phyloP scores from a whole-genome alignment of 164 flowering plant species.

The Annona cherimola region DNA sequence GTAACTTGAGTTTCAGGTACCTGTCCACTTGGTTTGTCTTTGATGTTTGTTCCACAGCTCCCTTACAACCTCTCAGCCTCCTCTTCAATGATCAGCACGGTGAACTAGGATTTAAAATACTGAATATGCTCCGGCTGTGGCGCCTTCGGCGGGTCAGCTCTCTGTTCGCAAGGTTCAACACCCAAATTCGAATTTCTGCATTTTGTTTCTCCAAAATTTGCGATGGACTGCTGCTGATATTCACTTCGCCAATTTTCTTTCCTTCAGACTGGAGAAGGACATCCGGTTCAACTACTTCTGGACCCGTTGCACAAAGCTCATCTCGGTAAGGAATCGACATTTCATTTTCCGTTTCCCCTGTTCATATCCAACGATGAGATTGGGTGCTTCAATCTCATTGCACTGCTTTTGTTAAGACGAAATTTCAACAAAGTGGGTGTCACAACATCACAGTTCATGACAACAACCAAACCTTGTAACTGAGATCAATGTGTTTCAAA shows the following conservation, averaged over 20 bases:
- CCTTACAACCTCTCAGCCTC: constrained; percentile 69
- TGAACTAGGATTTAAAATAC: constrained; percentile 58
- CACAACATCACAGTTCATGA: not conserved
- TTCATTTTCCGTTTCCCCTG: not conserved
- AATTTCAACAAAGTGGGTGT: not conserved
- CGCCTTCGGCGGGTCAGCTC: constrained; percentile 94
- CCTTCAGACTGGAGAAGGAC: constrained; percentile 91
- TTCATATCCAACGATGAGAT: not conserved
- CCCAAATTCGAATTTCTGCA: constrained; percentile 10
- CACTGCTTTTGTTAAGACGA: not conserved
- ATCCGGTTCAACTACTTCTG: constrained; percentile 95
- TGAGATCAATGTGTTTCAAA: not conserved
- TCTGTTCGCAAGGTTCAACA: constrained; percentile 78
- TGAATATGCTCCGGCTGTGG: constrained; percentile 97
- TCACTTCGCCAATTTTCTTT: constrained; percentile 26
- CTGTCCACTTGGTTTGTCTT: constrained; percentile 85
- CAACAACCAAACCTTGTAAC: not conserved
- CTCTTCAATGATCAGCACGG: constrained; percentile 49
- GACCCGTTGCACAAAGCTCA: constrained; percentile 88
- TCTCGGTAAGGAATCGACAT: constrained; percentile 52
- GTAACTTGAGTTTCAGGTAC: constrained; percentile 49
- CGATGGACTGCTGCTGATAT: constrained; percentile 6
- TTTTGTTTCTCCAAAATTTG: constrained; percentile 17
- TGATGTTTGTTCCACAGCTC: constrained; percentile 87
- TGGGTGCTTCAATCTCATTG: not conserved